These are phyloP conservation scores for Schizophyllum commune DNA, from an alignment of 1,284 basidiomycete genomes.

Conservation along the genomic window DNA sequence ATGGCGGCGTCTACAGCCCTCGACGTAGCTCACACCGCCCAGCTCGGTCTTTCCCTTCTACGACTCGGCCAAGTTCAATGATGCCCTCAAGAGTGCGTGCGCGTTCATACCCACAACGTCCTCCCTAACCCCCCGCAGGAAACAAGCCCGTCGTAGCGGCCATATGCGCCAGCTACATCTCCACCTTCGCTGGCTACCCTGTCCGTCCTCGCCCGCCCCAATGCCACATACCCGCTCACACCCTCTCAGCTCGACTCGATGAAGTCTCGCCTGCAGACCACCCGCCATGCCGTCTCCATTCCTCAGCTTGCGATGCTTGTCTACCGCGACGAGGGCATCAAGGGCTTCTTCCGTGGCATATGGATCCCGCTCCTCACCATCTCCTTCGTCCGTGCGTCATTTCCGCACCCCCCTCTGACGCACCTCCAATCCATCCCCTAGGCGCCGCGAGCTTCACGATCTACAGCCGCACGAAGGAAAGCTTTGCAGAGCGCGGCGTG, in stretches of 20 bases:
- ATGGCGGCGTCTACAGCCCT: slow-evolving; percentile 16
- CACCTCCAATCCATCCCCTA: slow-evolving; percentile 20
- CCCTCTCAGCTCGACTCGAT: slow-evolving; percentile 66
- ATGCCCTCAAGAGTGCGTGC: slow-evolving; percentile 55
- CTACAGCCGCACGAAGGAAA: slow-evolving; percentile 84
- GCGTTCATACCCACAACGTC: slow-evolving; percentile 3
- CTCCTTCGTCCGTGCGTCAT: slow-evolving; percentile 82
- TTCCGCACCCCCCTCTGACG: slow-evolving; percentile 6
- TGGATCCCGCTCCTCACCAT: slow-evolving; percentile 96
- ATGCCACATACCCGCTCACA: background rate
- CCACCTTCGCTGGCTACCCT: slow-evolving; percentile 77
- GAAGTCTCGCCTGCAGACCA: slow-evolving; percentile 87
- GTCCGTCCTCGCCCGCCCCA: slow-evolving; percentile 30
- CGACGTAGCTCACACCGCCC: slow-evolving; percentile 31
- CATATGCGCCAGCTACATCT: slow-evolving; percentile 74
- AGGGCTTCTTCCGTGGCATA: slow-evolving; percentile 85
- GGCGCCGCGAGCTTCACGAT: slow-evolving; percentile 91
- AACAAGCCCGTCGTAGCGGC: slow-evolving; percentile 74
- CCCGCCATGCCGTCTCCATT: slow-evolving; percentile 68
- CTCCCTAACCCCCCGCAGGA: slow-evolving; percentile 30
- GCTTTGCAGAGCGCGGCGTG: slow-evolving; percentile 56
- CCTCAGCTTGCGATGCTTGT: slow-evolving; percentile 66
- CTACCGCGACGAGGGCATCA: slow-evolving; percentile 85
- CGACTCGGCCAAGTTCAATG: slow-evolving; percentile 53
- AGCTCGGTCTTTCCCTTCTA: slow-evolving; percentile 43